Evolutionary conservation across 2,329 filamentous ascomycete species (phyloP).

Genomic region (Clarireedia paspali): DNA sequence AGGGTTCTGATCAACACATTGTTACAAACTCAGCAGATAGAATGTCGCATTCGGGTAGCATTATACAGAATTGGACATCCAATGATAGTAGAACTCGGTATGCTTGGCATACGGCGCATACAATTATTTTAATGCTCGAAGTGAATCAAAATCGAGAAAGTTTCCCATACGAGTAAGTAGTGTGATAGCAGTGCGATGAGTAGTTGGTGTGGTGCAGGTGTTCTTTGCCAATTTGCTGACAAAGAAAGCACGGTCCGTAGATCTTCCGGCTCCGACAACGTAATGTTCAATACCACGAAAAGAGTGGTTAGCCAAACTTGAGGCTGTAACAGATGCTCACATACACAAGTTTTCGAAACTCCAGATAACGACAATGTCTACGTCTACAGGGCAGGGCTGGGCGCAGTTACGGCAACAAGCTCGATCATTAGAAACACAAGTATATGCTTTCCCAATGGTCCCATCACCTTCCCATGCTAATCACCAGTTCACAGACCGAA

Average conservation of each 20-base stretch:
- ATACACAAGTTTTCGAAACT: not conserved
- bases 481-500: constrained; percentile 2
- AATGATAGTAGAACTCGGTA: not conserved
- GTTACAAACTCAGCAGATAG: not conserved
- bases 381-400: constrained; percentile 53
- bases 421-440: constrained; percentile 79
- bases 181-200: not conserved
- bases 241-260: constrained; percentile 1
- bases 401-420: constrained; percentile 89
- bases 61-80: not conserved
- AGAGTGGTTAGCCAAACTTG: not conserved
- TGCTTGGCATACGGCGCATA: not conserved
- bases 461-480: not conserved
- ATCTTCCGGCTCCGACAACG: constrained; percentile 7
- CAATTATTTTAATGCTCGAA: not conserved
- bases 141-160: not conserved
- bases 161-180: not conserved
- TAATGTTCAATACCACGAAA: constrained; percentile 1
- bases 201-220: not conserved
- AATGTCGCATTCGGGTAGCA: not conserved
- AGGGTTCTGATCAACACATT: not conserved
- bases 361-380: constrained; percentile 10
- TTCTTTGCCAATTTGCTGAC: not conserved
- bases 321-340: not conserved
- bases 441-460: constrained; percentile 33